Evolutionary conservation across 129 eudicot species (phyloP), one percentile per base, ranked within the genome.

Genomic region (Deinandra increscens): DNA sequence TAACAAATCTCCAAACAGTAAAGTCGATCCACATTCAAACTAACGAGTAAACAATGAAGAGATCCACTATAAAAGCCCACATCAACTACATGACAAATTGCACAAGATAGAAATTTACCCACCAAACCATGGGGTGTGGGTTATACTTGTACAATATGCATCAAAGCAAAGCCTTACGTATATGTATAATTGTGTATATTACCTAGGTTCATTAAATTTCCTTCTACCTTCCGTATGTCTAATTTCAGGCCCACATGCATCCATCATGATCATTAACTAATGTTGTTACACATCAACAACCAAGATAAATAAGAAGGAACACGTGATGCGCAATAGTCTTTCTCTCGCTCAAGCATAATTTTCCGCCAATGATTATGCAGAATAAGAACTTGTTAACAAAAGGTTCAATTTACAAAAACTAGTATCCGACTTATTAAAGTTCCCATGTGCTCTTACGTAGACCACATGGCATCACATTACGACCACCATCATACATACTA

Each of bases 121-220:
- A 10, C 38, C 38, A 56, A 56, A 0, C 37, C 1, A 56, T 10
- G 15, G 9, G 13, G 38, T 26, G 62, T 56, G 26, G 8, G 37
- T 56, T 56, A 18, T 23, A 14, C 42, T 29, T 12, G 64, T 59
- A 59, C 12, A 4, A 14, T 29, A 56, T 33, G 20, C 64, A 18
- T 59, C 64, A 13, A 1, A 58, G 4, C 4, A 0, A 14, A 39
- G 9, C 23, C 46, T 36, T 55, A 55, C 18, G 3, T 58, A 20
- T 70, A 69, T 55, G 9, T 20, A 18, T 5, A n/a, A n/a, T n/a
- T n/a, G 29, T 67, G 45, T 18, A 48, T 48, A 36, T 33, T 33
- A 22, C 37, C 11, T 55, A 70, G 36, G 41, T 55, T 43, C 66
- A 50, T 56, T 44, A 70, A 22, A 11, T 49, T 70, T 55, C 23